These are phyloP conservation scores for Aspergillus sp. DNA, from an alignment of 2,329 filamentous ascomycete genomes.

Conservation along the genomic window DNA sequence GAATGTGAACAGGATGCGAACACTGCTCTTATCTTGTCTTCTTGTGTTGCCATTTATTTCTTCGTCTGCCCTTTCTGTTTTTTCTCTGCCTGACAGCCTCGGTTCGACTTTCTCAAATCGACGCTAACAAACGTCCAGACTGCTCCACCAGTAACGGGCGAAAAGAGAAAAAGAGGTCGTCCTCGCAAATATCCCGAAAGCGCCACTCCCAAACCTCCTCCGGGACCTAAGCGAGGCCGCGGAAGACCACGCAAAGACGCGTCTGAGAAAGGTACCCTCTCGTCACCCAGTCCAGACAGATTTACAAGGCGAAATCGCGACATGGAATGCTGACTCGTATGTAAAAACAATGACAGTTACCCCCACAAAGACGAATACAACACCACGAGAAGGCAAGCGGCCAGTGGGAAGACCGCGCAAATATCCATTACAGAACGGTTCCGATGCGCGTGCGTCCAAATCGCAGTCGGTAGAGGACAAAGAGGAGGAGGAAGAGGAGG, in stretches of 20 bases:
- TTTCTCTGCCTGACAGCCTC: background rate
- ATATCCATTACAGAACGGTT: constrained; percentile 9
- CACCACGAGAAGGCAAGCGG: constrained; percentile 14
- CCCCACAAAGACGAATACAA: background rate
- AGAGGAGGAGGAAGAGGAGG: constrained; percentile 6
- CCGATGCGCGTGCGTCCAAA: constrained; percentile 9
- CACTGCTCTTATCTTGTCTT: too few species aligned
- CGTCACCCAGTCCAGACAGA: background rate
- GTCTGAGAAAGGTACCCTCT: constrained; percentile 8
- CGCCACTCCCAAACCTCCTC: constrained; percentile 13
- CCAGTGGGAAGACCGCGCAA: constrained; percentile 20
- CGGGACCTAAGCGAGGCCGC: constrained; percentile 26
- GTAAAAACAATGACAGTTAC: background rate
- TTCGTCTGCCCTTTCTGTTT: too few species aligned
- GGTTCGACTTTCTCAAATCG: background rate
- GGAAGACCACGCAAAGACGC: constrained; percentile 25
- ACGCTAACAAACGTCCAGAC: background rate
- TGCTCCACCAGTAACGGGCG: constrained; percentile 15
- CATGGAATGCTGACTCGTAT: too few species aligned
- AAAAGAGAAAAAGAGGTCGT: constrained; percentile 27
- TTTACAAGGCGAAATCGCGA: background rate
- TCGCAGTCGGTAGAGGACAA: constrained; percentile 8
- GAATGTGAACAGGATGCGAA: too few species aligned
- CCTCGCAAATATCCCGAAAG: constrained; percentile 26
- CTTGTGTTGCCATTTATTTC: too few species aligned